Percentiles rank a stretch among this genome's conserved stretches.
Conservation (phyloP, 306 rosid genomes). For the Macrotyloma uniflorum region DNA sequence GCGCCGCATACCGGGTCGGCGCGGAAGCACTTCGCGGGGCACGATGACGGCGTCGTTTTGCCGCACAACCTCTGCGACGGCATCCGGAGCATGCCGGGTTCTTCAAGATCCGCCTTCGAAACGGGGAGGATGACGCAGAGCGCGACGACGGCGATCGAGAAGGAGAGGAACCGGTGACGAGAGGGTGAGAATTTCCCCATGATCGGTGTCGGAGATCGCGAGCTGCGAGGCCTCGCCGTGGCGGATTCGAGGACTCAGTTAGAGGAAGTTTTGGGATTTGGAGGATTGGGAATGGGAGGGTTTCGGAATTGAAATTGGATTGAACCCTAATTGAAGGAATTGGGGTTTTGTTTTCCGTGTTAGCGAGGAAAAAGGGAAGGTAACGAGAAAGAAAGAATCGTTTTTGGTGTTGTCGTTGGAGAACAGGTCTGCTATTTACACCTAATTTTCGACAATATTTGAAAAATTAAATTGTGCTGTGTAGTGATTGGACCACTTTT, state of each 20-base stretch:
- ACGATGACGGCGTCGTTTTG: conserved; percentile 36
- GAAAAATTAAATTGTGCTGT: too few species aligned
- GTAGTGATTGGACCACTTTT: too few species aligned
- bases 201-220: conserved; percentile 37
- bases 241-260: neutral
- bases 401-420: neutral
- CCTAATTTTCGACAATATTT: too few species aligned
- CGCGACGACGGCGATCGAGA: neutral
- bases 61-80: conserved; percentile 52
- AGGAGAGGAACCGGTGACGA: neutral
- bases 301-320: conserved; percentile 9
- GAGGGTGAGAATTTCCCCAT: conserved; percentile 46
- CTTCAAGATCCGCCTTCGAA: conserved; percentile 43
- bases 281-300: neutral
- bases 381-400: conserved; percentile 6
- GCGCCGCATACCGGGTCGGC: conserved; percentile 86
- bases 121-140: conserved; percentile 34
- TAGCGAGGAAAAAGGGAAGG: neutral
- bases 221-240: conserved; percentile 47
- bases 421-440: neutral
- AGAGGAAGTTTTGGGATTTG: neutral
- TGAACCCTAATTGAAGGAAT: conserved; percentile 39
- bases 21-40: conserved; percentile 83
- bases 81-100: conserved; percentile 38
- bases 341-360: neutral